Evolutionary conservation across 2,329 filamentous ascomycete genomes (phyloP), one percentile per base, ranked within the genome.

Genomic region (Xenosphaeropsis pyriputrescens): DNA sequence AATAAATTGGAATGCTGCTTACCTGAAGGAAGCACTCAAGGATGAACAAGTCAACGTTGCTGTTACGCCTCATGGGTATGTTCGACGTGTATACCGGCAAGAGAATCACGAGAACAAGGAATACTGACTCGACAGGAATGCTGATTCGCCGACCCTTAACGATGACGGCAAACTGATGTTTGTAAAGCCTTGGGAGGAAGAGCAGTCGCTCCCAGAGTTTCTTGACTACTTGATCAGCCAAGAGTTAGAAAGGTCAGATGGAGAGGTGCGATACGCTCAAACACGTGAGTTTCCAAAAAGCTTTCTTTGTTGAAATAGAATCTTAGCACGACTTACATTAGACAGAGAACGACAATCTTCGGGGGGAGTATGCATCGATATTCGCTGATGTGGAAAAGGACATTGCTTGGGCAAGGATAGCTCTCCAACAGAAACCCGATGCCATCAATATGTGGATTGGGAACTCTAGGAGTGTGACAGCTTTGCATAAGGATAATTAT

Each of bases 391-490:
- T 85, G 0, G 77, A 75, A 9, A 56, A 56, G 2, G 68, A 70
- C 39, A 75, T 89, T 34, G 68, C 79, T 1, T 91, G 82, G 54
- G 83, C 82, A 0, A 70, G 77, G 18, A 75, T 85, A 43, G 82
- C 82, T 0, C 69, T 89, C 0, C 62, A 70, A 30, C 64, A 68
- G 35, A 51, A 60, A 0, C 79, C 83, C 0, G 84, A 91, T 44
- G 84, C 84, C 12, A 70, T 85, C 43, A 91, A 91, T 52, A 66
- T 91, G 50, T 89, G 84, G 84, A 75, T 91, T 36, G 84, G 84
- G 38, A 82, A 84, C 57, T 72, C 73, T 1, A 64, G 63, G 29
- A 82, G 76, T 18, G 65, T 71, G 1, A 88, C 83, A 0, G 77
- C 79, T 0, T 56, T 88, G 38, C 85, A 91, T 59, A 82, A 80